These are phyloP conservation scores for Triticum aestivum DNA, from an alignment of 176 grass and related monocot species.

Conservation along the genomic window DNA sequence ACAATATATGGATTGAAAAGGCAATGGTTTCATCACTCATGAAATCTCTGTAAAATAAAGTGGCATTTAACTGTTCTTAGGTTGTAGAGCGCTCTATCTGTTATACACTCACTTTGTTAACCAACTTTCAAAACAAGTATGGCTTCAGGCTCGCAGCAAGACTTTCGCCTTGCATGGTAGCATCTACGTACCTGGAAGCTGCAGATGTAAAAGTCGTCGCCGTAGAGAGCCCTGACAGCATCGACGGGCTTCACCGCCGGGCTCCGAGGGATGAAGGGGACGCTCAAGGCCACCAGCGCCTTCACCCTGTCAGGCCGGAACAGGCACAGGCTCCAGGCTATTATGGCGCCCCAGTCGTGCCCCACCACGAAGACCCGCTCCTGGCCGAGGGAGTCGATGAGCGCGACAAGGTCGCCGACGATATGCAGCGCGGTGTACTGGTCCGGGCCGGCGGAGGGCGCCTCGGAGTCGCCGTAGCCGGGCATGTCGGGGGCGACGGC, in stretches of 20 bases:
- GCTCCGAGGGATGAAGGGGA: slow-evolving; percentile 44
- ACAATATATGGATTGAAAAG: not conserved
- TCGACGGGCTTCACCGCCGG: slow-evolving; percentile 42
- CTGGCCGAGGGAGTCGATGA: slow-evolving; percentile 23
- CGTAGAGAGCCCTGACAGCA: slow-evolving; percentile 35
- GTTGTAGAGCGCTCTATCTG: no score
- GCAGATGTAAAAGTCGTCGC: slow-evolving; percentile 70
- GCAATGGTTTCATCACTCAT: not conserved
- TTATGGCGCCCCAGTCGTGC: slow-evolving; percentile 67
- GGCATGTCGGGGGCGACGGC: slow-evolving; percentile 40
- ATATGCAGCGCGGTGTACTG: slow-evolving; percentile 32
- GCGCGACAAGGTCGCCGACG: slow-evolving; percentile 38
- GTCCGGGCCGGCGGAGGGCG: not conserved
- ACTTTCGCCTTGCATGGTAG: not conserved
- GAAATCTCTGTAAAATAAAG: no score
- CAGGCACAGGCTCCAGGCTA: slow-evolving; percentile 53
- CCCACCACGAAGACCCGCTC: slow-evolving; percentile 49
- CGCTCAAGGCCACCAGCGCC: slow-evolving; percentile 54
- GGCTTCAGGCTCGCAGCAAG: not conserved
- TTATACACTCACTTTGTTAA: no score
- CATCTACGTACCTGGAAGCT: not conserved
- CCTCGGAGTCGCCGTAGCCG: slow-evolving; percentile 41
- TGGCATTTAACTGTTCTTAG: no score
- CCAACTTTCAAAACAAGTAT: no score
- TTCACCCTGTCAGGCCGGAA: slow-evolving; percentile 54